Conservation (phyloP, 805 yeast species). For the Candida manassasensis region DNA sequence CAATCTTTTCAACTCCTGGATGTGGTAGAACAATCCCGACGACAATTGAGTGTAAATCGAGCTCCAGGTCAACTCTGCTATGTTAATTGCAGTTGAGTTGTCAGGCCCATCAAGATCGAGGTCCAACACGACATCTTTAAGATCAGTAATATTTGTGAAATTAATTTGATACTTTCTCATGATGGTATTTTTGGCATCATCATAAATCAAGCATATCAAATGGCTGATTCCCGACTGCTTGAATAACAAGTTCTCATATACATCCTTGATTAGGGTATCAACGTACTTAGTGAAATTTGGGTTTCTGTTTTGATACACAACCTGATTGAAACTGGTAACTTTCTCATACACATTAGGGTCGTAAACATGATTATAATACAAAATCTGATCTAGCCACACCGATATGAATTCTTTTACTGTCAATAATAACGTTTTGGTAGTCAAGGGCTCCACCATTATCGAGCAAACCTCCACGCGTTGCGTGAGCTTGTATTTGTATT, state of each 20-base stretch:
- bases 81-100: slow-evolving; percentile 14
- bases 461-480: too few species aligned
- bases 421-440: slow-evolving; percentile 18
- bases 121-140: slow-evolving; percentile 12
- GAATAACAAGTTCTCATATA: slow-evolving; percentile 15
- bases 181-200: slow-evolving; percentile 22
- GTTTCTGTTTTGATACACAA: slow-evolving; percentile 40
- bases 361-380: slow-evolving; percentile 51
- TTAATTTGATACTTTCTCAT: slow-evolving; percentile 36
- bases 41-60: slow-evolving; percentile 28
- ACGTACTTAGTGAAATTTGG: slow-evolving; percentile 45
- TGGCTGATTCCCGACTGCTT: slow-evolving; percentile 21
- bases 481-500: too few species aligned
- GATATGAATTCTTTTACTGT: slow-evolving; percentile 46
- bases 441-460: slow-evolving; percentile 4
- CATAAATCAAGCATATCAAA: slow-evolving; percentile 35
- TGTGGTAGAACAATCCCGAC: slow-evolving; percentile 25
- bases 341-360: slow-evolving; percentile 45
- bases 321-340: slow-evolving; percentile 38
- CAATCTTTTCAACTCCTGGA: slow-evolving; percentile 24
- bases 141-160: slow-evolving; percentile 23
- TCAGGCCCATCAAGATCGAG: slow-evolving; percentile 8
- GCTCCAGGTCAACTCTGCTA: slow-evolving; percentile 29
- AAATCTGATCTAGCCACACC: slow-evolving; percentile 49
- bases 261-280: slow-evolving; percentile 28